Evolutionary conservation across 2,329 filamentous ascomycete genomes (phyloP), one percentile per base, ranked within the genome.

Genomic region (Colletotrichum eremochloae): DNA sequence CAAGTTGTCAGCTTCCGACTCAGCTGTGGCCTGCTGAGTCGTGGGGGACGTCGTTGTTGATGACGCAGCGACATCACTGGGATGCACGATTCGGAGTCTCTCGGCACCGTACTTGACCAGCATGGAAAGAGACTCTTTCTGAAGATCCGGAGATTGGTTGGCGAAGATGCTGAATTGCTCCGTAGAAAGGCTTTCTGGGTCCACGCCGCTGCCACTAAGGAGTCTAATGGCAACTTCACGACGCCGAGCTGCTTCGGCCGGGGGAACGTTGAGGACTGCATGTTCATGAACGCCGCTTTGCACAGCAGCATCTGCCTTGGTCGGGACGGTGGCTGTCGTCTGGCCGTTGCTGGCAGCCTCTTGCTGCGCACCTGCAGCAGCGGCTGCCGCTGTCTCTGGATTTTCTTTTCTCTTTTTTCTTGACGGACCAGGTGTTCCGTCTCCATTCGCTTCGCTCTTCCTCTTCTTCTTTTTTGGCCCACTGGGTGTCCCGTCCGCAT

Each of bases 131-230:
- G 89, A 90, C 65, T 87, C 84, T 64, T 81, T 80, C 74, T 90
- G 89, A 7, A 90, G 78, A 3, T 86, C 83, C 0, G 88, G 87
- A 0, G 88, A 85, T 78, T 91, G 89, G 67, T 91, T 90, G 11
- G 88, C 83, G 74, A 91, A 89, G 20, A 90, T 90, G 74, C 81
- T 85, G 72, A 90, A 89, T 75, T 90, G 88, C 57, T 90, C 88
- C 5, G 79, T 73, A 0, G 86, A 88, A 12, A 90, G 80, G 0
- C 87, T 86, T 2, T 81, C 79, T 1, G 87, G 87, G 48, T 88
- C 84, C n/a, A 90, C 83, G 5, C 82, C 83, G n/a, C 80, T 83
- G 1, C 82, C 81, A 2, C 58, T 79, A 6, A 90, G 82, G 40
- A 89, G 80, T 33, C 81, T 80, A n/a, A 82, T 81, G 8, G 89